phyloP scores from a whole-genome alignment of 495 filamentous ascomycete genomes.

The Parachaetomium inaequale region DNA sequence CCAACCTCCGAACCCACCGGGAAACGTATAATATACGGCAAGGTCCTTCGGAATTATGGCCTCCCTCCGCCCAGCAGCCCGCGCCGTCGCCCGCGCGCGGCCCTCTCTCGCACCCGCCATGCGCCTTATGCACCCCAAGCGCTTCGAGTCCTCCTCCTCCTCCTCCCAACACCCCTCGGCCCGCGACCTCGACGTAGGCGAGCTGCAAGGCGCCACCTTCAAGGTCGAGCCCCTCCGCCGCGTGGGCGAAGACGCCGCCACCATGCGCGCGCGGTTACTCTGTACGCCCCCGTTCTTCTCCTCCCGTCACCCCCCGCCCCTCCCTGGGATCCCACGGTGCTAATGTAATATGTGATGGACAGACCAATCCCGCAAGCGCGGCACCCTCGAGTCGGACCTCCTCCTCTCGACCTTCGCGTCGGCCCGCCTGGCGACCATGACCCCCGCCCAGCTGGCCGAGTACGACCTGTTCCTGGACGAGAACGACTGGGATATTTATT shows the following conservation, averaged over 20 bases:
- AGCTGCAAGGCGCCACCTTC: constrained; percentile 85
- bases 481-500: constrained; percentile 99
- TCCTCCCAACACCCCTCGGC: neutral
- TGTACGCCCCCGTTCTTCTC: constrained; percentile 69
- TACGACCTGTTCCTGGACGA: constrained; percentile 96
- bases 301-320: neutral
- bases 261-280: constrained; percentile 83
- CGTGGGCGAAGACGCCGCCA: constrained; percentile 71
- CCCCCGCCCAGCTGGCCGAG: constrained; percentile 64
- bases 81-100: constrained; percentile 9
- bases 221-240: constrained; percentile 83
- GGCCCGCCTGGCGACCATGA: constrained; percentile 69
- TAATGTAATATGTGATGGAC: no score
- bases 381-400: constrained; percentile 92
- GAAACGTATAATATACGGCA: neutral
- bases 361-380: constrained; percentile 97
- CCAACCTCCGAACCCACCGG: neutral
- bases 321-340: constrained; percentile 1
- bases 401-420: constrained; percentile 95
- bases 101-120: neutral
- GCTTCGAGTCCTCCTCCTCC: constrained; percentile 11
- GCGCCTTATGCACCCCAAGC: neutral
- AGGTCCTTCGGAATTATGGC: constrained; percentile 1
- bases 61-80: constrained; percentile 18
- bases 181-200: constrained; percentile 77